These are phyloP conservation scores for Globisporangium polare DNA, from an alignment of 352 stramenopile genomes.

Conservation along the genomic window DNA sequence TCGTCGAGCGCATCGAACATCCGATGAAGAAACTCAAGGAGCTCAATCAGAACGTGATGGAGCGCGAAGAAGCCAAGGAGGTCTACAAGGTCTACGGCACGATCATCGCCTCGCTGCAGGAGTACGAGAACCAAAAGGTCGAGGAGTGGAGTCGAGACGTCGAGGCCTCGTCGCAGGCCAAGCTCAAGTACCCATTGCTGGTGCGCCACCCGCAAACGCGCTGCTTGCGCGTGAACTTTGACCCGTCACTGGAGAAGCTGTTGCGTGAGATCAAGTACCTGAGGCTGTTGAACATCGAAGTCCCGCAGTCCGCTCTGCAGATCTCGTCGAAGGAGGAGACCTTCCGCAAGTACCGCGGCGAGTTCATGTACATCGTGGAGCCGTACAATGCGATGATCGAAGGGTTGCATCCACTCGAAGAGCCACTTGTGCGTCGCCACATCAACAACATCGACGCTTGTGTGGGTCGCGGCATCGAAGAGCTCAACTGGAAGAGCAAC, in stretches of 20 bases:
- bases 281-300: slow-evolving; percentile 91
- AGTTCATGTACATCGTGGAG: slow-evolving; percentile 97
- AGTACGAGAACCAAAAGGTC: slow-evolving; percentile 97
- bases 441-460: slow-evolving; percentile 95
- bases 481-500: slow-evolving; percentile 95
- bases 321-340: slow-evolving; percentile 95
- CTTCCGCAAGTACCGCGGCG: slow-evolving; percentile 95
- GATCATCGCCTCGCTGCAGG: slow-evolving; percentile 94
- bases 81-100: slow-evolving; percentile 97
- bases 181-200: slow-evolving; percentile 95
- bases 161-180: slow-evolving; percentile 92
- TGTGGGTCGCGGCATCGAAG: slow-evolving; percentile 90
- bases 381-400: slow-evolving; percentile 98
- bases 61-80: slow-evolving; percentile 97
- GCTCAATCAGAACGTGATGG: slow-evolving; percentile 96
- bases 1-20: slow-evolving; percentile 95
- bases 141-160: slow-evolving; percentile 96
- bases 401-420: slow-evolving; percentile 95
- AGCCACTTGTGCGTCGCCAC: slow-evolving; percentile 93
- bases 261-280: slow-evolving; percentile 99
- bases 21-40: slow-evolving; percentile 97
- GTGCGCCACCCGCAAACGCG: slow-evolving; percentile 86
- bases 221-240: slow-evolving; percentile 96
- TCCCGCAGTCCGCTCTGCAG: slow-evolving; percentile 92
- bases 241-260: slow-evolving; percentile 94